phyloP scores from a whole-genome alignment of 768 basidiomycete genomes.

The Coprinopsis cinerea region DNA sequence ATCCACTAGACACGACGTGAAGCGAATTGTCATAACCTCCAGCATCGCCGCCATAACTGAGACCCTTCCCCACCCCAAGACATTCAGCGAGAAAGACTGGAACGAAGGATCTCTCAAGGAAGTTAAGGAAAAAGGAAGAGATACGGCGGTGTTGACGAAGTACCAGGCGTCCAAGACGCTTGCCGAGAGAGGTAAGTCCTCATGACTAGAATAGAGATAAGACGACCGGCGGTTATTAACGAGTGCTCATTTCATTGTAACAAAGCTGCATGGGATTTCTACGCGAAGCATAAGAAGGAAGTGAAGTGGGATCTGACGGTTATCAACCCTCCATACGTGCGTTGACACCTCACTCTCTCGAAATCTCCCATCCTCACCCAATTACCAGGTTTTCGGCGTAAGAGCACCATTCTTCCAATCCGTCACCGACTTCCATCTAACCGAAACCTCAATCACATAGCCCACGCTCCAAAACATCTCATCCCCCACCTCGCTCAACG shows the following conservation, averaged over 20 bases:
- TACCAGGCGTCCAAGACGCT: conserved; percentile 61
- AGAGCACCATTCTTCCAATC: neutral
- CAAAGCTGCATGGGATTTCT: conserved; percentile 11
- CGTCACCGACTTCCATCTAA: neutral
- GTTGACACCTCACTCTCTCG: neutral
- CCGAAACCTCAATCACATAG: neutral
- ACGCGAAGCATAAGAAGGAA: conserved; percentile 4
- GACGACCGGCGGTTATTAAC: neutral
- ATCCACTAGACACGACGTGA: conserved; percentile 43
- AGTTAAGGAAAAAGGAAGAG: conserved; percentile 42
- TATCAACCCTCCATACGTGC: conserved; percentile 4
- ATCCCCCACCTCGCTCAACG: neutral
- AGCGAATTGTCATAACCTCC: conserved; percentile 64
- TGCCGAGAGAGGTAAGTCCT: conserved; percentile 45
- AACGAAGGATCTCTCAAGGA: conserved; percentile 42
- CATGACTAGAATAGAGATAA: neutral
- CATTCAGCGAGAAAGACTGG: conserved; percentile 53
- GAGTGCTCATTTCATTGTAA: neutral
- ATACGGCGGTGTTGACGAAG: conserved; percentile 29
- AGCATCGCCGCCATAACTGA: conserved; percentile 47
- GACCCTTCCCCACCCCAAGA: conserved; percentile 16
- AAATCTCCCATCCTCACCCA: neutral
- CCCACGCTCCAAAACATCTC: neutral
- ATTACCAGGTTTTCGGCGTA: neutral
- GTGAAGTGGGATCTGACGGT: conserved; percentile 9